Percentiles rank a stretch among this genome's conserved stretches.
Conservation (phyloP, 192 early-diverging fungal species). For the Rhizophagus prolifer region DNA sequence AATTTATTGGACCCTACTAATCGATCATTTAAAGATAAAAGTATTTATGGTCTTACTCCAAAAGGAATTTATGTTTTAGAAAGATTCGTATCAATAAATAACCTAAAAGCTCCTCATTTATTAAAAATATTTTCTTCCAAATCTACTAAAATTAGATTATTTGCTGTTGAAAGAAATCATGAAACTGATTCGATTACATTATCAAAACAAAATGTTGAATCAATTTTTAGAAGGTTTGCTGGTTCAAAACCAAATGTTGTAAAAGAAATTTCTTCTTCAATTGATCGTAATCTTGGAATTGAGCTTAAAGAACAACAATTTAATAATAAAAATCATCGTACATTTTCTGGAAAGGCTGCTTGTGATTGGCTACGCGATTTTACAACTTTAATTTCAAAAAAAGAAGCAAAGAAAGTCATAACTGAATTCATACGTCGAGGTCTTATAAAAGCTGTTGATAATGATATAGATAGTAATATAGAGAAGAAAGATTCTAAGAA, state of each 20-base stretch:
- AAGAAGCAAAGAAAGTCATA: slow-evolving; percentile 47
- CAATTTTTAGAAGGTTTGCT: slow-evolving; percentile 49
- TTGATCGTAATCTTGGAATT: slow-evolving; percentile 42
- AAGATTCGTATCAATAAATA: slow-evolving; percentile 46
- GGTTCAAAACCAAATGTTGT: slow-evolving; percentile 41
- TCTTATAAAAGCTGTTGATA: slow-evolving; percentile 44
- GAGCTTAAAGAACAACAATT: slow-evolving; percentile 42
- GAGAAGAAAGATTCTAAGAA: background rate
- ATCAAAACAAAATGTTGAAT: slow-evolving; percentile 37
- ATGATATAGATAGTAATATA: background rate
- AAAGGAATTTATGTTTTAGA: slow-evolving; percentile 54
- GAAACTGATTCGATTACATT: slow-evolving; percentile 52
- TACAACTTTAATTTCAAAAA: slow-evolving; percentile 44
- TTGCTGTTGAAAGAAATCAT: slow-evolving; percentile 39
- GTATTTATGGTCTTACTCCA: slow-evolving; percentile 45
- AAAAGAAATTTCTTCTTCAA: background rate
- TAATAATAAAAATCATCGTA: slow-evolving; percentile 39
- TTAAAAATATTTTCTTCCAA: slow-evolving; percentile 32
- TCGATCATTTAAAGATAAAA: slow-evolving; percentile 46
- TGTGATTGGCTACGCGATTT: slow-evolving; percentile 55
- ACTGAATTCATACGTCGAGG: slow-evolving; percentile 44
- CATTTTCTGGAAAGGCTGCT: slow-evolving; percentile 47
- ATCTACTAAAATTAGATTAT: slow-evolving; percentile 30
- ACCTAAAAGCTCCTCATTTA: slow-evolving; percentile 37
- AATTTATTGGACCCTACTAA: slow-evolving; percentile 43